phyloP scores from a whole-genome alignment of 176 grass and related monocot genomes.

The Carex kokanica region DNA sequence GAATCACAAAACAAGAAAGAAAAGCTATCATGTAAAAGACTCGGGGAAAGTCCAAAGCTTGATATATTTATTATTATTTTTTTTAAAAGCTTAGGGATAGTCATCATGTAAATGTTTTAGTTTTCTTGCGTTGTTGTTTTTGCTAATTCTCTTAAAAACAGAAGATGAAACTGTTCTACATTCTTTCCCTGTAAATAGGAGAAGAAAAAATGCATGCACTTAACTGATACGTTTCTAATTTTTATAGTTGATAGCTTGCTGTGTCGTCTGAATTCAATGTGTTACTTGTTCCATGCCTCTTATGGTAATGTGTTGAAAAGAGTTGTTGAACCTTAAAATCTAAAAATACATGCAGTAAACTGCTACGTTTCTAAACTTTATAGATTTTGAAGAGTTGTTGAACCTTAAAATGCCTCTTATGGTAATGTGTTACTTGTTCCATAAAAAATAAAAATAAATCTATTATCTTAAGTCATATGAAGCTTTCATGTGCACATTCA shows the following conservation, averaged over 20 bases:
- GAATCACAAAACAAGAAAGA: conserved; percentile 14
- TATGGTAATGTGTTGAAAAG: background rate
- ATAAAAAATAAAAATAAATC: background rate
- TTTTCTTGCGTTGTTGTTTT: background rate
- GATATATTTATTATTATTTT: background rate
- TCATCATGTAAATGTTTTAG: conserved; percentile 13
- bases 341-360: too few species aligned
- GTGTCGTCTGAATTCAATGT: background rate
- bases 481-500: background rate
- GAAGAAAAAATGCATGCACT: background rate
- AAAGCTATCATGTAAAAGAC: background rate
- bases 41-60: background rate
- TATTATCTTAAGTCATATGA: background rate
- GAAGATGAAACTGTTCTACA: background rate
- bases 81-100: background rate
- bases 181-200: conserved; percentile 25
- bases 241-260: background rate
- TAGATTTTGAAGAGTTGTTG: too few species aligned
- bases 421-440: too few species aligned
- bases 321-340: background rate
- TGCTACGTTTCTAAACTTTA: too few species aligned
- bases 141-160: background rate
- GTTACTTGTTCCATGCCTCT: background rate
- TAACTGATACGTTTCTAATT: background rate
- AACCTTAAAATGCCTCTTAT: too few species aligned